Percentiles rank a stretch among this genome's conserved stretches.
Evolutionary conservation across 2,329 filamentous ascomycete species (phyloP).

Genomic region (Chrysosphaeria jannelii): DNA sequence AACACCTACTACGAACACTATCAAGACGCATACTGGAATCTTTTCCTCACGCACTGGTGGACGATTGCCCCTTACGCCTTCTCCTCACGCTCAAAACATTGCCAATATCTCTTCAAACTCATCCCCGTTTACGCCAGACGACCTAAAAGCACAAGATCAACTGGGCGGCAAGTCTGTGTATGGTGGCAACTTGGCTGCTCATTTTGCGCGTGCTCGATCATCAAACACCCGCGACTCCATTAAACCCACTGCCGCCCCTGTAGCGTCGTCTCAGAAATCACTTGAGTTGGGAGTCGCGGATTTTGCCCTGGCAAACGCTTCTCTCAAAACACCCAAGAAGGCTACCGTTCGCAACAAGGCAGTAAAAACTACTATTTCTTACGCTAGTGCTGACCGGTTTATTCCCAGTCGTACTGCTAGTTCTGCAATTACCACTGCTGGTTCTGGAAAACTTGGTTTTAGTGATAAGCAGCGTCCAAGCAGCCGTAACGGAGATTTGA

Average conservation of each 20-base stretch:
- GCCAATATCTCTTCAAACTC: slow-evolving; percentile 23
- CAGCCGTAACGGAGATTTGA: slow-evolving; percentile 24
- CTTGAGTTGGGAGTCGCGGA: slow-evolving; percentile 82
- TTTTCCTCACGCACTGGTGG: slow-evolving; percentile 83
- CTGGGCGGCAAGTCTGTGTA: slow-evolving; percentile 42
- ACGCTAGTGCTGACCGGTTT: slow-evolving; percentile 66
- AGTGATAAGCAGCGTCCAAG: slow-evolving; percentile 43
- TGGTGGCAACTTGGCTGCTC: slow-evolving; percentile 47
- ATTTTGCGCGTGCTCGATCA: slow-evolving; percentile 36
- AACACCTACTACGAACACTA: slow-evolving; percentile 69
- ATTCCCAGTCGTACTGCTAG: slow-evolving; percentile 82
- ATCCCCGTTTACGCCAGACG: slow-evolving; percentile 54
- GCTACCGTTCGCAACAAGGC: slow-evolving; percentile 24
- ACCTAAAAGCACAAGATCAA: slow-evolving; percentile 18
- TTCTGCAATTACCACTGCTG: slow-evolving; percentile 57
- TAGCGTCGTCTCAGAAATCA: slow-evolving; percentile 47
- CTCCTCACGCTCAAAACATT: slow-evolving; percentile 34
- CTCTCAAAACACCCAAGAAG: slow-evolving; percentile 30
- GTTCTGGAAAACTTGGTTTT: slow-evolving; percentile 53
- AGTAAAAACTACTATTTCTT: slow-evolving; percentile 49
- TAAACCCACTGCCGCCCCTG: slow-evolving; percentile 63
- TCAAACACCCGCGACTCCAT: slow-evolving; percentile 48
- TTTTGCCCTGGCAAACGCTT: slow-evolving; percentile 51
- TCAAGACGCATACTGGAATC: slow-evolving; percentile 81
- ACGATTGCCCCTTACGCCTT: slow-evolving; percentile 81